These are phyloP conservation scores for Lentinula aciculospora DNA, from an alignment of 768 basidiomycete genomes.

Conservation along the genomic window DNA sequence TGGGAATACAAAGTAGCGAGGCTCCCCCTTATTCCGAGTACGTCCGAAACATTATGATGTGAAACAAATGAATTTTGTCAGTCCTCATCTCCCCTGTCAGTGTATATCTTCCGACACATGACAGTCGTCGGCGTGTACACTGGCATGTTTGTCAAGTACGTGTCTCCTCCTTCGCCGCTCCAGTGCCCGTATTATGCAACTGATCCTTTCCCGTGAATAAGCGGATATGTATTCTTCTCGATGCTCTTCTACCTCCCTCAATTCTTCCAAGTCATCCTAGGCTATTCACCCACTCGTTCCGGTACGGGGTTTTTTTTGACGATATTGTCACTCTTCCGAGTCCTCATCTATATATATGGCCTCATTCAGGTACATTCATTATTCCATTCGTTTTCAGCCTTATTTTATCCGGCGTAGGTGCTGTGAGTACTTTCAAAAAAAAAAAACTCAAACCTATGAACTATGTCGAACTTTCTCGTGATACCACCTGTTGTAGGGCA, in stretches of 20 bases:
- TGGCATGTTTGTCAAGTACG: constrained; percentile 64
- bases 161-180: not conserved
- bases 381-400: constrained; percentile 66
- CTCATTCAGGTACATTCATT: constrained; percentile 44
- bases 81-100: constrained; percentile 24
- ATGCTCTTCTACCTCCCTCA: constrained; percentile 70
- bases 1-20: constrained; percentile 70
- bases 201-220: too few species aligned
- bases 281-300: constrained; percentile 55
- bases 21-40: constrained; percentile 71
- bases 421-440: constrained; percentile 27
- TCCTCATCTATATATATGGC: not conserved
- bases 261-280: constrained; percentile 68
- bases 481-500: constrained; percentile 33
- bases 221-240: constrained; percentile 58
- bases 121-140: constrained; percentile 68
- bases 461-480: too few species aligned
- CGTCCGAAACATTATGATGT: constrained; percentile 16
- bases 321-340: not conserved
- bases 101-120: constrained; percentile 64
- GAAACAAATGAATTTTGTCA: not conserved
- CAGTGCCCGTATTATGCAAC: too few species aligned
- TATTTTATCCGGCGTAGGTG: constrained; percentile 47
- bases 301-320: constrained; percentile 14
- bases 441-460: not conserved